These are phyloP conservation scores for Poa annua DNA, from an alignment of 176 grass and related monocot genomes.

Conservation along the genomic window DNA sequence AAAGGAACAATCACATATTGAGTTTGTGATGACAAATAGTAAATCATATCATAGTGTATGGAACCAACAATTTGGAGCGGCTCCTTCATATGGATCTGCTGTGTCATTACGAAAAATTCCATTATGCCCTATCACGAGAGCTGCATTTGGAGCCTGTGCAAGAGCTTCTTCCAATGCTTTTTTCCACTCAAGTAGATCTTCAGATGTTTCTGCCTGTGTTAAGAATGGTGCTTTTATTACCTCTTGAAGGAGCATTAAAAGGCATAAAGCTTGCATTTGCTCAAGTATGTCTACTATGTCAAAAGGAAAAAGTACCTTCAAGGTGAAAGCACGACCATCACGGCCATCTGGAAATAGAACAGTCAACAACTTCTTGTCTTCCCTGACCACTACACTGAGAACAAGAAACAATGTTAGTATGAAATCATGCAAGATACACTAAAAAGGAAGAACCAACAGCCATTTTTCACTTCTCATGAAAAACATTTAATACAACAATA, in stretches of 20 bases:
- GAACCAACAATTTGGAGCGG: conserved; percentile 81
- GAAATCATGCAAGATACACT: conserved; percentile 12
- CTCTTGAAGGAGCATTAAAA: conserved; percentile 20
- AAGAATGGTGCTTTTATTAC: conserved; percentile 12
- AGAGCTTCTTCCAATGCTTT: conserved; percentile 95
- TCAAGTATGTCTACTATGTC: conserved; percentile 18
- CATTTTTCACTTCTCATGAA: conserved; percentile 36
- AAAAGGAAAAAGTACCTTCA: conserved; percentile 69
- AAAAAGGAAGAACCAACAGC: conserved; percentile 27
- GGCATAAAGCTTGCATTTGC: conserved; percentile 35
- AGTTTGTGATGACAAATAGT: conserved; percentile 4
- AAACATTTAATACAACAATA: conserved; percentile 22
- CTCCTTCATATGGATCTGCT: conserved; percentile 84
- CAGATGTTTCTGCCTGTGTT: conserved; percentile 83
- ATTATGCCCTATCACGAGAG: conserved; percentile 99
- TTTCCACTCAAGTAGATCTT: conserved; percentile 99
- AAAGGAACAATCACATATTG: conserved; percentile 11
- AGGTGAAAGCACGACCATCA: conserved; percentile 96
- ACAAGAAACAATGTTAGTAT: conserved; percentile 30
- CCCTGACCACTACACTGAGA: conserved; percentile 95
- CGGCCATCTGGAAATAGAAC: conserved; percentile 98
- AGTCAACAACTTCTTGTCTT: conserved; percentile 95
- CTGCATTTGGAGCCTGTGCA: conserved; percentile 96
- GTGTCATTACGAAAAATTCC: conserved; percentile 95
- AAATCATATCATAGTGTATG: conserved; percentile 34